phyloP scores from a whole-genome alignment of 148 eudicot species.

The Gaultheria prostrata region DNA sequence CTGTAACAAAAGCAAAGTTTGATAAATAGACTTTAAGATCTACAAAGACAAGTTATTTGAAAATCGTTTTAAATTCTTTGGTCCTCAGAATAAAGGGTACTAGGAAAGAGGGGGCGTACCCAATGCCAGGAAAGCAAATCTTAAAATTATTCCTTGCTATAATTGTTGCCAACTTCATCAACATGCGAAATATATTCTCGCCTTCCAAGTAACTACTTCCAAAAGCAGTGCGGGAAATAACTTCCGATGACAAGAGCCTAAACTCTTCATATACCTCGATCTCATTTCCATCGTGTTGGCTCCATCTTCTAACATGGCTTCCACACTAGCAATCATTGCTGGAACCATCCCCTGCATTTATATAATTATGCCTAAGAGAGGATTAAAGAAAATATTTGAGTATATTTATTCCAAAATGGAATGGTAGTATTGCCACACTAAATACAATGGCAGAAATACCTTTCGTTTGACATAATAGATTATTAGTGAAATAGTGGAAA shows the following conservation, averaged over 20 bases:
- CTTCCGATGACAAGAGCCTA: conserved; percentile 4
- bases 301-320: conserved; percentile 28
- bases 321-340: conserved; percentile 10
- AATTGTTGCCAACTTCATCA: not conserved
- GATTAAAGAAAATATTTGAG: no score
- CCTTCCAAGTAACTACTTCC: conserved; percentile 26
- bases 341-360: conserved; percentile 12
- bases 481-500: no score
- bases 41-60: not conserved
- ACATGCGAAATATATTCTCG: conserved; percentile 9
- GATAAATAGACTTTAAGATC: no score
- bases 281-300: conserved; percentile 13
- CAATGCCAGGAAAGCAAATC: not conserved
- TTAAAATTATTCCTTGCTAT: not conserved
- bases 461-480: no score
- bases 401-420: no score
- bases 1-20: not conserved
- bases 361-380: no score
- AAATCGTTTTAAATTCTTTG: not conserved
- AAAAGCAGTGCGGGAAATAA: conserved; percentile 13
- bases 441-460: no score
- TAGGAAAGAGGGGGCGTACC: not conserved
- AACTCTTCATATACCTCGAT: conserved; percentile 20
- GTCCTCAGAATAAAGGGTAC: not conserved
- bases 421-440: no score